These are phyloP conservation scores for Prunus fruticosa DNA, from an alignment of 306 rosid genomes.

Conservation along the genomic window DNA sequence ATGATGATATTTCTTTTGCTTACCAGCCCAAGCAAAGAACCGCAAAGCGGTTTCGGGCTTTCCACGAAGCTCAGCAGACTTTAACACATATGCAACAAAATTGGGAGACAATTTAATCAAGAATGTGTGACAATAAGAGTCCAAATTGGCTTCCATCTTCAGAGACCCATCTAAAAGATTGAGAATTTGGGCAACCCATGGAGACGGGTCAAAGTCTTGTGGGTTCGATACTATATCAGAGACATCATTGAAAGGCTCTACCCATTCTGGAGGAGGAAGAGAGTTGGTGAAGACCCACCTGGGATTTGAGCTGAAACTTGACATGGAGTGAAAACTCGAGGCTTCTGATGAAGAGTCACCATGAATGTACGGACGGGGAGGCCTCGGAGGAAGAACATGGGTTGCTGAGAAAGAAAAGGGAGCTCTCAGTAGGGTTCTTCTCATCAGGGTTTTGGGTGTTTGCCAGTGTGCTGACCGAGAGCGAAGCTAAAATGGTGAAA, in stretches of 20 bases:
- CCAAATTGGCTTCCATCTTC: constrained; percentile 66
- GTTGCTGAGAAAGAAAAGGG: constrained; percentile 9
- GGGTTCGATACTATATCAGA: constrained; percentile 62
- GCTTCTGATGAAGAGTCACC: constrained; percentile 27
- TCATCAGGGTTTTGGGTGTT: constrained; percentile 23
- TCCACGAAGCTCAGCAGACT: constrained; percentile 34
- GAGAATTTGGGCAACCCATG: constrained; percentile 73
- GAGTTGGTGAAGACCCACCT: constrained; percentile 39
- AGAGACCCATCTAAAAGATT: constrained; percentile 53
- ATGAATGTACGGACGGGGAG: constrained; percentile 11
- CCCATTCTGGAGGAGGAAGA: constrained; percentile 74
- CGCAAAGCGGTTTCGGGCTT: constrained; percentile 43
- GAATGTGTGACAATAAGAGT: constrained; percentile 49
- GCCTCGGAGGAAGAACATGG: constrained; percentile 15
- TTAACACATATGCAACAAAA: constrained; percentile 58
- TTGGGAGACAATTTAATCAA: constrained; percentile 67
- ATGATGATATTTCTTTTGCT: constrained; percentile 51
- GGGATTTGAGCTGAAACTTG: constrained; percentile 19
- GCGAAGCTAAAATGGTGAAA: not conserved
- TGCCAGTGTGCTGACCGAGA: not conserved
- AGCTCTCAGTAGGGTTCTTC: constrained; percentile 32
- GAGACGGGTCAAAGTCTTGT: constrained; percentile 46
- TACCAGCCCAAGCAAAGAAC: constrained; percentile 70
- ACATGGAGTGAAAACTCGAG: constrained; percentile 11
- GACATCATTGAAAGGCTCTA: constrained; percentile 69